phyloP scores from a whole-genome alignment of 345 rosid species.

The Syzygium aqueum region DNA sequence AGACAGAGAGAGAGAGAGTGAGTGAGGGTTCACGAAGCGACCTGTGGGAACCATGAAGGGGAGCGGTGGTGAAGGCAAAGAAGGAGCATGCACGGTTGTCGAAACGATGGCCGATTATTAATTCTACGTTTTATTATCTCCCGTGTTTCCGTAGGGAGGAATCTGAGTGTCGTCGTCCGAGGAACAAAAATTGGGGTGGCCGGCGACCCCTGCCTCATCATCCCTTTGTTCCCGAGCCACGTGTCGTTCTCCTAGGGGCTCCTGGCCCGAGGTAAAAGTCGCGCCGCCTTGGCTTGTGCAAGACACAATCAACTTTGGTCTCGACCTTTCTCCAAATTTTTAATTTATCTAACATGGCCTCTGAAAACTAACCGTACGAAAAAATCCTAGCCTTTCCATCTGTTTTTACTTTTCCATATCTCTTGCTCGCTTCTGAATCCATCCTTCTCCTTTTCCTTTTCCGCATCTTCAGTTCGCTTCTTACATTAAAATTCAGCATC shows the following conservation, averaged over 20 bases:
- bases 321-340: no score
- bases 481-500: neutral
- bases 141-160: neutral
- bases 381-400: neutral
- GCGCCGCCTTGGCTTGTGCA: neutral
- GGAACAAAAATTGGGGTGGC: neutral
- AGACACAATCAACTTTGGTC: no score
- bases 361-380: neutral
- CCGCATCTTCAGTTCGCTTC: neutral
- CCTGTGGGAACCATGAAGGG: no score
- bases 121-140: no score
- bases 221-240: no score
- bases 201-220: no score
- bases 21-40: neutral
- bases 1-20: neutral
- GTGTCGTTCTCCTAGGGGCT: neutral
- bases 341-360: no score
- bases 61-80: no score
- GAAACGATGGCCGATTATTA: no score
- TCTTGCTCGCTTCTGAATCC: neutral
- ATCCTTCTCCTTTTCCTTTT: neutral
- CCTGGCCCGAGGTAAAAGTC: neutral
- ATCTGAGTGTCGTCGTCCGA: neutral
- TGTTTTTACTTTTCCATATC: neutral
- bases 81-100: no score